Evolutionary conservation across 495 filamentous ascomycete genomes (phyloP).

Genomic region (Bombardia bombarda): DNA sequence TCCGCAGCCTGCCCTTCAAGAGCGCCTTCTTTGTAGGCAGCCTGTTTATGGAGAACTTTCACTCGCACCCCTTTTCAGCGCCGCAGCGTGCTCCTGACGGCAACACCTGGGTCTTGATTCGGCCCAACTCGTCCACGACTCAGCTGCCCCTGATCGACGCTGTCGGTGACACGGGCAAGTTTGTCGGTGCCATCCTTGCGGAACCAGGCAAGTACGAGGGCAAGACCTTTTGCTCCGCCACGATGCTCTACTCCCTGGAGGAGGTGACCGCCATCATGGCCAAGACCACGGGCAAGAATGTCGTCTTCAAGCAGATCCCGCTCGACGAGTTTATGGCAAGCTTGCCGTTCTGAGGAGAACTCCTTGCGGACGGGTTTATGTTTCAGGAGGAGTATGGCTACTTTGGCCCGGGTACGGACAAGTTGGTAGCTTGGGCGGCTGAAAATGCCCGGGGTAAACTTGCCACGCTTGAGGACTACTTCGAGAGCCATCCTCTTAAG

Average conservation of each 20-base stretch:
- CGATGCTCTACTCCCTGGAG: slow-evolving; percentile 25
- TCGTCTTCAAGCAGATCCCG: slow-evolving; percentile 37
- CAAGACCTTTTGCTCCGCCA: slow-evolving; percentile 34
- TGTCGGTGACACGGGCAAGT: slow-evolving; percentile 42
- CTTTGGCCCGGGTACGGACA: not conserved
- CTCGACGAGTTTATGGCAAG: slow-evolving; percentile 25
- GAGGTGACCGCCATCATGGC: slow-evolving; percentile 30
- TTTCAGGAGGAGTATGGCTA: slow-evolving; percentile 26
- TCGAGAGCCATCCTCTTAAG: not conserved
- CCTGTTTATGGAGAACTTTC: slow-evolving; percentile 45
- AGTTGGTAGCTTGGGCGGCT: not conserved
- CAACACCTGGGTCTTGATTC: slow-evolving; percentile 23
- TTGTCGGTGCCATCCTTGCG: slow-evolving; percentile 42
- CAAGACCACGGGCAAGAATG: slow-evolving; percentile 37
- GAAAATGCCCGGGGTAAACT: not conserved
- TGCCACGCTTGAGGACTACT: not conserved
- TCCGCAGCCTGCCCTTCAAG: slow-evolving; percentile 32
- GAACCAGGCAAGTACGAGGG: slow-evolving; percentile 44
- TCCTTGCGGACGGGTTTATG: slow-evolving; percentile 28
- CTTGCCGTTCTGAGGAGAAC: slow-evolving; percentile 20
- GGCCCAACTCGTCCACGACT: slow-evolving; percentile 19
- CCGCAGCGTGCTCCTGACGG: slow-evolving; percentile 21
- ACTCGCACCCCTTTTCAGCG: slow-evolving; percentile 17
- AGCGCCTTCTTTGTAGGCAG: slow-evolving; percentile 38
- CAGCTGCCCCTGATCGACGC: slow-evolving; percentile 38